Base-by-base conservation (phyloP, 1,284 basidiomycete species). In the Trichosporon inkin region DNA sequence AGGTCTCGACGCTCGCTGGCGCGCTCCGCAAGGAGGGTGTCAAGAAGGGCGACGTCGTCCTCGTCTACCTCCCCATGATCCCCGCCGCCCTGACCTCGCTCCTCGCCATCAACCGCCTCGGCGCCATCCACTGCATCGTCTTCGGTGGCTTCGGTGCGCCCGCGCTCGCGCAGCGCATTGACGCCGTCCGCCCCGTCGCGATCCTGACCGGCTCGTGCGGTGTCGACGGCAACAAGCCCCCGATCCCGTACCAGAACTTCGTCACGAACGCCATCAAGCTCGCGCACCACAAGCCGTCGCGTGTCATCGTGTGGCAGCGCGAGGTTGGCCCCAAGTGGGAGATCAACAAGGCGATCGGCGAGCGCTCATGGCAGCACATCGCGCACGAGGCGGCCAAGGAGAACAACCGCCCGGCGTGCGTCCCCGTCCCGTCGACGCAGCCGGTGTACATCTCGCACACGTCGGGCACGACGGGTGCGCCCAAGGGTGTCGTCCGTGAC, bases 91-190 rank as follows among this genome's bases (percentile, higher is more conserved):
- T 61, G n/a, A 53, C 56, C 5, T 61, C 58, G 22, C 91, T 97
- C 84, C 87, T 97, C 56, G 93, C 93, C 13, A 93, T 91, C 75
- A 92, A 93, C 13, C 89, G 93, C 68, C 89, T 97, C 69, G 94
- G 93, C 40, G 93, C 94, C 17, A 82, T 96, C 56, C 94, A 97
- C 81, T 93, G 91, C n/a, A 92, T 96, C 72, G 87, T 97, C 62
- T 97, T 97, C 69, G 93, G 94, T 52, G 93, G 94, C n/a, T 97
- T 97, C 82, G 91, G 88, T 6, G 86, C 92, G 16, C 92, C 96
- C 77, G 90, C 91, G 1, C 87, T 97, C 56, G 86, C 93, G 47
- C 93, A 96, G 79, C 88, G 94, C 56, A 84, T 92, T 39, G 83
- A 86, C 60, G 93, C 97, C 78, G 93, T 92, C 80, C 82, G 83